These are phyloP conservation scores for Halophytophthora polymorphica DNA, from an alignment of 352 stramenopile species.

Conservation along the genomic window DNA sequence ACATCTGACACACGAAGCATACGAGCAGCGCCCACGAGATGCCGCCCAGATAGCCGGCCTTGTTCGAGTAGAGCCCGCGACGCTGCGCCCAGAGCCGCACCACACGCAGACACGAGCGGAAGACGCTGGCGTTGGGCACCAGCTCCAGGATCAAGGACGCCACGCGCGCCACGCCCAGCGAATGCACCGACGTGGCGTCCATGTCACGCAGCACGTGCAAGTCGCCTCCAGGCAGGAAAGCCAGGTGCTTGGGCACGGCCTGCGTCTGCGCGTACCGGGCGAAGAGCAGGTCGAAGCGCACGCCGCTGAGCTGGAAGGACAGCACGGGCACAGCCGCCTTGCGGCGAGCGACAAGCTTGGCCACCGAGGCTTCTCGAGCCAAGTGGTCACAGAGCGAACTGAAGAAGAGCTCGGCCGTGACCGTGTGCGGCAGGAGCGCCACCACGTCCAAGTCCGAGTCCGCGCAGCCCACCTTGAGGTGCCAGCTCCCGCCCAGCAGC, in stretches of 20 bases:
- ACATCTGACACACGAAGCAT: conserved; percentile 86
- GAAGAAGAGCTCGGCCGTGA: conserved; percentile 72
- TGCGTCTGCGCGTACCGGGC: conserved; percentile 57
- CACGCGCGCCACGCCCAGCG: conserved; percentile 72
- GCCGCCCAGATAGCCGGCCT: conserved; percentile 74
- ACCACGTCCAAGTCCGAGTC: conserved; percentile 84
- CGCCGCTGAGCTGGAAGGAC: conserved; percentile 62
- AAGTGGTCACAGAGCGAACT: conserved; percentile 56
- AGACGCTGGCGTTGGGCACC: conserved; percentile 68
- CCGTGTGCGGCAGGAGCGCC: conserved; percentile 56
- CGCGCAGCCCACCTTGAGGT: conserved; percentile 70
- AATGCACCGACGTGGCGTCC: conserved; percentile 72
- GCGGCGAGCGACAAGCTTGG: conserved; percentile 67
- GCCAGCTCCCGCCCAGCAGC: conserved; percentile 75
- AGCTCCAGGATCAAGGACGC: conserved; percentile 80
- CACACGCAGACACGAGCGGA: conserved; percentile 68
- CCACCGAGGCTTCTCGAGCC: conserved; percentile 28
- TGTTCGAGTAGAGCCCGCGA: conserved; percentile 84
- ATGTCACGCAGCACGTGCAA: conserved; percentile 72
- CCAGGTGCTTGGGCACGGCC: conserved; percentile 69
- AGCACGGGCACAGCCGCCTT: conserved; percentile 74
- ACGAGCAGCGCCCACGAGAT: conserved; percentile 86
- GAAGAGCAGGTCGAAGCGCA: conserved; percentile 79
- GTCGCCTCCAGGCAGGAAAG: conserved; percentile 52
- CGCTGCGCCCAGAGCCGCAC: conserved; percentile 74